Conservation (phyloP, 1,284 basidiomycete genomes). For the Naganishia sp. region DNA sequence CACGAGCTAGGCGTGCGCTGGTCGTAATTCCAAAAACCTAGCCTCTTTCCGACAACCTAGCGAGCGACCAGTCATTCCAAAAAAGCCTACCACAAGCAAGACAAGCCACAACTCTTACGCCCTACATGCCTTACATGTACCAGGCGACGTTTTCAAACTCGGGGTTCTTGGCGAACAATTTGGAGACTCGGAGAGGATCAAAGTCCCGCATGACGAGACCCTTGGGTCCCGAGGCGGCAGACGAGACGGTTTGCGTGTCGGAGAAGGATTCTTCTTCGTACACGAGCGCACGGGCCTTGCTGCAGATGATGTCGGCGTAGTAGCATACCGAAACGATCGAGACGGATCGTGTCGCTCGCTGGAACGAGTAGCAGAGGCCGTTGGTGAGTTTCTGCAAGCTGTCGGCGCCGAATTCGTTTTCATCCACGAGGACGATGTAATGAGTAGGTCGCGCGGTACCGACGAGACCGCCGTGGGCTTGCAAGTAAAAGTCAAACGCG, state of each 20-base stretch:
- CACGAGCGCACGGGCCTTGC: conserved; percentile 25
- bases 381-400: conserved; percentile 31
- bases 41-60: background rate
- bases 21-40: too few relatives aligned
- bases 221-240: conserved; percentile 5
- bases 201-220: conserved; percentile 10
- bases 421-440: conserved; percentile 39
- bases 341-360: conserved; percentile 30
- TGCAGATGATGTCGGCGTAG: conserved; percentile 33
- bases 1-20: too few relatives aligned
- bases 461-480: conserved; percentile 45
- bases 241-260: conserved; percentile 20
- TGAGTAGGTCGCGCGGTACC: conserved; percentile 55
- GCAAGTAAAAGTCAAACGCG: conserved; percentile 54
- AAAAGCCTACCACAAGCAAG: background rate
- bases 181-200: conserved; percentile 16
- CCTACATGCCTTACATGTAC: conserved; percentile 13
- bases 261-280: conserved; percentile 32
- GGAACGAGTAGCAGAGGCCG: conserved; percentile 32
- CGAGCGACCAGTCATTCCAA: background rate
- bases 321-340: conserved; percentile 32
- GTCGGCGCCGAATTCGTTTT: conserved; percentile 30
- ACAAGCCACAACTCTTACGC: background rate
- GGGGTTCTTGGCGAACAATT: conserved; percentile 23
- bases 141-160: conserved; percentile 26